phyloP scores from a whole-genome alignment of 306 rosid genomes.

The Herpetospermum pedunculosum region DNA sequence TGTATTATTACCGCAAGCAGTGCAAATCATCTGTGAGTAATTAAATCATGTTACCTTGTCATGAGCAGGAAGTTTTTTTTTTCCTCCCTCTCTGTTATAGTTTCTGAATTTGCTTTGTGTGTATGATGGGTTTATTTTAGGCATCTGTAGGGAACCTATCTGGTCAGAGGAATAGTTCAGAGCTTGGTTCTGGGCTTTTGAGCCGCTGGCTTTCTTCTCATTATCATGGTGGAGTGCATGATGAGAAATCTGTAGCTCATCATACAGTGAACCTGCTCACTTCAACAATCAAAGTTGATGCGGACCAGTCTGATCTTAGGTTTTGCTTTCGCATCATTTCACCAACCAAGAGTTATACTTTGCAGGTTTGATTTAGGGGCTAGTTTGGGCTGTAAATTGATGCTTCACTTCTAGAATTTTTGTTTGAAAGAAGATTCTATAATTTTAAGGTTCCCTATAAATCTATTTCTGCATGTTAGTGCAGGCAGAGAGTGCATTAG shows the following conservation, averaged over 20 bases:
- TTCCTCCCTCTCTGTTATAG: neutral
- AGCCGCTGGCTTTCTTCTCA: constrained; percentile 99
- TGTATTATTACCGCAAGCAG: constrained; percentile 95
- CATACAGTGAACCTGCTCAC: constrained; percentile 98
- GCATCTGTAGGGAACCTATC: constrained; percentile 75
- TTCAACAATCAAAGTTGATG: constrained; percentile 95
- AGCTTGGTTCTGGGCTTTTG: constrained; percentile 95
- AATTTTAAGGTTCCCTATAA: constrained; percentile 10
- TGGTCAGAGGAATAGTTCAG: constrained; percentile 95
- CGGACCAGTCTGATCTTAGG: constrained; percentile 95
- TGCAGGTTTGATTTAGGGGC: constrained; percentile 59
- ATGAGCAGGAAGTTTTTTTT: constrained; percentile 10
- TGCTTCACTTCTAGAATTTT: neutral
- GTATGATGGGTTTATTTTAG: constrained; percentile 31
- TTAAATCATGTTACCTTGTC: constrained; percentile 13
- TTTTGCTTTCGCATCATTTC: constrained; percentile 99
- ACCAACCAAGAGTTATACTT: constrained; percentile 92
- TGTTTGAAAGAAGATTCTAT: neutral
- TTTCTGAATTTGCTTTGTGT: constrained; percentile 11
- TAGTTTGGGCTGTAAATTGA: constrained; percentile 11
- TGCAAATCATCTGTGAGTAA: constrained; percentile 81
- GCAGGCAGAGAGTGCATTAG: constrained; percentile 99
- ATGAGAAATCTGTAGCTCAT: constrained; percentile 98
- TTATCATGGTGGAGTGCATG: constrained; percentile 97
- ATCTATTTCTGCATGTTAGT: constrained; percentile 59